These are phyloP conservation scores for Polyplosphaeria fusca DNA, from an alignment of 495 filamentous ascomycete species.

Conservation along the genomic window DNA sequence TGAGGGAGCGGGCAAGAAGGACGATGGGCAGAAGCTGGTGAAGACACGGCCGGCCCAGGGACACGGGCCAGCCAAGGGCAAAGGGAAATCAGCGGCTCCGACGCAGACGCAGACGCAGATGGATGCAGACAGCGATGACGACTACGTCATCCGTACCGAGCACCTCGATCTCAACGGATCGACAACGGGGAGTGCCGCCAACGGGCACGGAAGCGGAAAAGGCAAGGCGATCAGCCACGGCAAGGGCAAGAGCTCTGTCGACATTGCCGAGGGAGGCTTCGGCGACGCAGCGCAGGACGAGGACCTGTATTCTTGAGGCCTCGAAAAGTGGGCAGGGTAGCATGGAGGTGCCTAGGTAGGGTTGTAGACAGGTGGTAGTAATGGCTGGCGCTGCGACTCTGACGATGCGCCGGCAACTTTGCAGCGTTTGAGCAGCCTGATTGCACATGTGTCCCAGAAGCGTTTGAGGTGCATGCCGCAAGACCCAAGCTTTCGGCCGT, in stretches of 20 bases:
- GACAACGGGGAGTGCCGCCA: slow-evolving; percentile 28
- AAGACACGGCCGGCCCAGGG: not conserved
- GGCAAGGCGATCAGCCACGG: slow-evolving; percentile 51
- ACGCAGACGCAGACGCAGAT: slow-evolving; percentile 24
- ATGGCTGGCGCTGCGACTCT: no score
- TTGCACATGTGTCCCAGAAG: no score
- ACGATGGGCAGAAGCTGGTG: slow-evolving; percentile 25
- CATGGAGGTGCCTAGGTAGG: no score
- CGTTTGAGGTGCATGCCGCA: no score
- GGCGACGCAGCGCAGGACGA: slow-evolving; percentile 40
- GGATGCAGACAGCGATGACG: slow-evolving; percentile 33
- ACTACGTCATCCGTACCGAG: slow-evolving; percentile 48
- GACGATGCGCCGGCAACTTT: no score
- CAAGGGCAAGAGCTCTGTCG: slow-evolving; percentile 48
- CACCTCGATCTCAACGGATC: slow-evolving; percentile 38
- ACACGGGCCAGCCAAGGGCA: slow-evolving; percentile 42
- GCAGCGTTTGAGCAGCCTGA: no score
- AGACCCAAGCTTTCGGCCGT: no score
- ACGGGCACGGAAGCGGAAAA: slow-evolving; percentile 49
- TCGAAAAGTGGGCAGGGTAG: no score
- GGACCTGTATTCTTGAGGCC: slow-evolving; percentile 31
- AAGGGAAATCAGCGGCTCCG: slow-evolving; percentile 3
- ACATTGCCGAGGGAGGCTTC: slow-evolving; percentile 34
- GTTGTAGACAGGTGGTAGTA: no score
- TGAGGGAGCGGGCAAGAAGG: slow-evolving; percentile 52